Evolutionary conservation across 192 early-diverging fungal genomes (phyloP), one percentile per base, ranked within the genome.

Genomic region (Mortierella antarctica): DNA sequence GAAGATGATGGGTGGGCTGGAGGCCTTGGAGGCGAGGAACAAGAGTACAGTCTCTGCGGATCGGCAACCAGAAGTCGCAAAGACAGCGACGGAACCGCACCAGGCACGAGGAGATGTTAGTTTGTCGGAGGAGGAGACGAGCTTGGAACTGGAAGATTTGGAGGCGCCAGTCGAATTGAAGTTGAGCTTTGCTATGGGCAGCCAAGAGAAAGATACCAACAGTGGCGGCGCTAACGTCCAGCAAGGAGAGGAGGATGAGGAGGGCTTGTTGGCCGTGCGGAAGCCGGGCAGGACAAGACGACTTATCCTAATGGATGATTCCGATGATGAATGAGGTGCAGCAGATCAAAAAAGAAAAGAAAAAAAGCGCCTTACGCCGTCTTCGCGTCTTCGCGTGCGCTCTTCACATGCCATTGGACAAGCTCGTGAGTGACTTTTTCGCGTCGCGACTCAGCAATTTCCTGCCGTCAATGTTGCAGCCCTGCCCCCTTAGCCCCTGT

Each of bases 251-350:
- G 75, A 67, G 11, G 74, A 70, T 13, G 62, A 78, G 8, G 62
- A 76, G 4, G 45, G 6, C 0, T 6, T 65, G 50, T 10, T 57
- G 12, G n/a, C 58, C 64, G 42, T 23, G 14, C 67, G 64, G 23
- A 57, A 50, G 14, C 62, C 64, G 23, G 51, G 49, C 18, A 75
- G 62, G 61, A 50, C 23, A 4, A 53, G 62, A 55, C 56, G 69
- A 6, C 57, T 69, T 6, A 71, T 78, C 18, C 21, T 78, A 7
- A 44, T 78, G 14, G 68, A 71, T 57, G 63, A 65, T 12, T 70
- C 67, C 40, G 75, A 78, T 42, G 75, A 78, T 20, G 75, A 78
- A 41, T 78, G 60, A 65, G 31, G 17, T 2, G n/a, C 7, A 53
- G 52, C 52, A 18, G 11, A 31, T 21, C n/a, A 70, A 7, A 53